Conservation (phyloP, 441 rosid species). For the Manihot esculenta region DNA sequence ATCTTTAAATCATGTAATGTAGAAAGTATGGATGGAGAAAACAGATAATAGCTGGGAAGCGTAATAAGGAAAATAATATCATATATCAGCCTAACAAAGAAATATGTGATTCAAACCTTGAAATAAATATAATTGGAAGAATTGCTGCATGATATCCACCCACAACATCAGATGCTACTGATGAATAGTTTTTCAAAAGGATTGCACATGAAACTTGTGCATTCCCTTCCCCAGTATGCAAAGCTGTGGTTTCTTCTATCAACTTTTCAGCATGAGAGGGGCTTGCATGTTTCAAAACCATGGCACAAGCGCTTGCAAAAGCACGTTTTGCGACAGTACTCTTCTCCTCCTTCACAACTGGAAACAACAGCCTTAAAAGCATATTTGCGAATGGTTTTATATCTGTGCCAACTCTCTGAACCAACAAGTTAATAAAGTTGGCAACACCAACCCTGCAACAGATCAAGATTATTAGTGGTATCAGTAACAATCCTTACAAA, state of each 20-base stretch:
- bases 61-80: background rate
- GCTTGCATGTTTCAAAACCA: slow-evolving; percentile 73
- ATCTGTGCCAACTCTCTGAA: slow-evolving; percentile 79
- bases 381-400: slow-evolving; percentile 74
- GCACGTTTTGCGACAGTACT: slow-evolving; percentile 86
- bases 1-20: background rate
- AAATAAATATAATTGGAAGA: slow-evolving; percentile 76
- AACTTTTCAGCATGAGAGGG: slow-evolving; percentile 73
- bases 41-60: background rate
- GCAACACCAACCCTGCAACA: slow-evolving; percentile 92
- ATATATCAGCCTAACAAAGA: background rate
- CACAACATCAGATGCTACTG: slow-evolving; percentile 74
- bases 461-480: background rate
- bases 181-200: slow-evolving; percentile 77
- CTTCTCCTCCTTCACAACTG: slow-evolving; percentile 82
- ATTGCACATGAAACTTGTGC: slow-evolving; percentile 83
- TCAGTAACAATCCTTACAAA: slow-evolving; percentile 11
- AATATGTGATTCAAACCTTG: slow-evolving; percentile 55
- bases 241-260: slow-evolving; percentile 80
- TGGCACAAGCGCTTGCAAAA: slow-evolving; percentile 84
- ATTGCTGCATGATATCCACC: slow-evolving; percentile 67
- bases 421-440: slow-evolving; percentile 74
- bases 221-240: slow-evolving; percentile 79
- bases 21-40: background rate
- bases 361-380: slow-evolving; percentile 73